phyloP scores from a whole-genome alignment of 306 rosid species.

The Styphnolobium japonicum region DNA sequence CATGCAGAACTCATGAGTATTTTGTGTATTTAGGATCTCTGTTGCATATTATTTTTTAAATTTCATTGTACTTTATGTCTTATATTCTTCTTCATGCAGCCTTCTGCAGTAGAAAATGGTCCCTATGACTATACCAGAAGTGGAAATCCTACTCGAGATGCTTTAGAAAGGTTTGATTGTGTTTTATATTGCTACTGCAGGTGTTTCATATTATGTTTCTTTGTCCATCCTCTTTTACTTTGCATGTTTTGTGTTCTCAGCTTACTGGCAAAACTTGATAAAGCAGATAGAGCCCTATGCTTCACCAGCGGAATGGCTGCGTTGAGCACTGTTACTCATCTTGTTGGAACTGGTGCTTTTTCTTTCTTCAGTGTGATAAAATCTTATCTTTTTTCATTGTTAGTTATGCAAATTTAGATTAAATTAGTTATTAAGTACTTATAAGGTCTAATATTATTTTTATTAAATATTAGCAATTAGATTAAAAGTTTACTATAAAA shows the following conservation, averaged over 20 bases:
- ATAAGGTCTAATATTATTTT: neutral
- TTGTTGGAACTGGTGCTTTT: slow-evolving; percentile 67
- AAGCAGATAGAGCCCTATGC: slow-evolving; percentile 91
- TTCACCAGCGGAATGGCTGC: slow-evolving; percentile 99
- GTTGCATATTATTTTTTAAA: neutral
- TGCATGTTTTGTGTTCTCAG: slow-evolving; percentile 43
- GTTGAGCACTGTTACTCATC: slow-evolving; percentile 76
- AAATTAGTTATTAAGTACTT: neutral
- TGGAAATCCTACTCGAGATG: slow-evolving; percentile 93
- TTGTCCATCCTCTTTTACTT: slow-evolving; percentile 16
- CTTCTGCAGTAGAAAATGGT: slow-evolving; percentile 82
- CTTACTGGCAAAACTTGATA: slow-evolving; percentile 80
- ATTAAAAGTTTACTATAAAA: neutral
- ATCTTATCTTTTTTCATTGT: slow-evolving; percentile 11
- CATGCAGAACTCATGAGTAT: neutral
- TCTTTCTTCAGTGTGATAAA: slow-evolving; percentile 21
- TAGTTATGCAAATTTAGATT: neutral
- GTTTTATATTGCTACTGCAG: neutral
- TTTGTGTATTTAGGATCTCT: slow-evolving; percentile 1
- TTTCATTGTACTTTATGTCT: neutral
- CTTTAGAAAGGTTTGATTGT: slow-evolving; percentile 63
- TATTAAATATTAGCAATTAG: neutral
- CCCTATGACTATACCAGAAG: slow-evolving; percentile 91
- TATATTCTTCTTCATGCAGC: slow-evolving; percentile 49
- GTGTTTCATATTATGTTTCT: slow-evolving; percentile 18